Evolutionary conservation across 495 filamentous ascomycete species (phyloP).

Genomic region (Achaetomiella virescens): DNA sequence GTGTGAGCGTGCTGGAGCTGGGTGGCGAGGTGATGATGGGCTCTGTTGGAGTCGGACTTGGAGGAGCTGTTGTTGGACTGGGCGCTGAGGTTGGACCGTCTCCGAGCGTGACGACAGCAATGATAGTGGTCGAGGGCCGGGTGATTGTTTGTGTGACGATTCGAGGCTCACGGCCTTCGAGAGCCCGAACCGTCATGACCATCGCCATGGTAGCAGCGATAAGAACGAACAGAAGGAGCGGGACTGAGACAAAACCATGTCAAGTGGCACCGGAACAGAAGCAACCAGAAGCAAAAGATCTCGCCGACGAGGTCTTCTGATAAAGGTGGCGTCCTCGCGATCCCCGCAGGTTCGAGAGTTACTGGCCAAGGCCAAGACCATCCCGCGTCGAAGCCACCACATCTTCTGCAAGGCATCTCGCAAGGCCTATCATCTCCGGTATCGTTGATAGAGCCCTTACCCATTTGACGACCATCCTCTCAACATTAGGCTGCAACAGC

Average conservation of each 20-base stretch:
- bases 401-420: background rate
- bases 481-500: conserved; percentile 8
- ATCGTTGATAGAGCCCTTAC: background rate
- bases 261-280: too few species aligned
- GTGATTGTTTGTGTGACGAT: conserved; percentile 20
- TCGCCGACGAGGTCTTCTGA: background rate
- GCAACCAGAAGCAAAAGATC: too few species aligned
- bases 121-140: conserved; percentile 18
- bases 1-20: conserved; percentile 1
- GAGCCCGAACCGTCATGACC: background rate
- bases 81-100: background rate
- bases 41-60: background rate
- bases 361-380: background rate
- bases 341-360: background rate
- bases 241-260: background rate
- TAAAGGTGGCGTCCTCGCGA: background rate
- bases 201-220: background rate
- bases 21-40: background rate
- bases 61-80: background rate
- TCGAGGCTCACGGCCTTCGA: conserved; percentile 2
- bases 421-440: background rate
- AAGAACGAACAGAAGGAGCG: background rate
- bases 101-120: conserved; percentile 17
- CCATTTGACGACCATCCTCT: background rate
- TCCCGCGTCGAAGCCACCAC: background rate